Base-by-base conservation (phyloP, 495 filamentous ascomycete species). In the Acidomyces sp. region DNA sequence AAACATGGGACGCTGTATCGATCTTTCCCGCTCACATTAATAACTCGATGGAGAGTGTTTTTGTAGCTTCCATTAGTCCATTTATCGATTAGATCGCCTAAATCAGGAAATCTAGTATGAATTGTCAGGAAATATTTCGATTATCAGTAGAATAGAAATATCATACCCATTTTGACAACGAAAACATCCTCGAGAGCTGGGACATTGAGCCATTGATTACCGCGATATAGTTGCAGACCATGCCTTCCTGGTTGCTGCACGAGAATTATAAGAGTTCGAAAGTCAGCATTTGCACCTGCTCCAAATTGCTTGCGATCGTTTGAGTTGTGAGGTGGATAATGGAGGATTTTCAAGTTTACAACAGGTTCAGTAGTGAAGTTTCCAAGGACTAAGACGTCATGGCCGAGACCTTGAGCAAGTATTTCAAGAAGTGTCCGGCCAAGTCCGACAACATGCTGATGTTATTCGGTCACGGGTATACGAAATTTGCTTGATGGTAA, bases 391-490 rank as follows among this genome's bases (percentile, higher is more conserved):
- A 52, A 43, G 3, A 53, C 32, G 2, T 54, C 47, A 4, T 60
- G 42, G 1, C 60, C 59, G 2, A 69, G 63, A 10, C 60, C 66
- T 5, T 51, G 49, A 17, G 56, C 35, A 3, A 70, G 58, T 34
- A 68, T 56, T 28, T 56, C 46, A 20, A 62, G 52, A 10, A 68
- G 48, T 0, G 45, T 39, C 33, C 53, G 45, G 36, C 53, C 59
- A n/a, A 67, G 55, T 2, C 43, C 38, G 24, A 52, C 43, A 31
- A 59, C 65, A 17, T 49, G 35, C 21, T 54, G 39, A 37, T 69
- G 66, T 50, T 72, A 71, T 28, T 64, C 62, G 62, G 65, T 65
- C 11, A 65, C 60, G 0, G 67, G 67, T 3, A 43, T 46, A 21
- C 56, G 58, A 45, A 72, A 74, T 3, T 65, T 58, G 2, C 62